Percentiles rank a stretch among this genome's conserved stretches.
These are phyloP conservation scores for Mycena vitilis DNA, from an alignment of 768 basidiomycete species.

Conservation along the genomic window DNA sequence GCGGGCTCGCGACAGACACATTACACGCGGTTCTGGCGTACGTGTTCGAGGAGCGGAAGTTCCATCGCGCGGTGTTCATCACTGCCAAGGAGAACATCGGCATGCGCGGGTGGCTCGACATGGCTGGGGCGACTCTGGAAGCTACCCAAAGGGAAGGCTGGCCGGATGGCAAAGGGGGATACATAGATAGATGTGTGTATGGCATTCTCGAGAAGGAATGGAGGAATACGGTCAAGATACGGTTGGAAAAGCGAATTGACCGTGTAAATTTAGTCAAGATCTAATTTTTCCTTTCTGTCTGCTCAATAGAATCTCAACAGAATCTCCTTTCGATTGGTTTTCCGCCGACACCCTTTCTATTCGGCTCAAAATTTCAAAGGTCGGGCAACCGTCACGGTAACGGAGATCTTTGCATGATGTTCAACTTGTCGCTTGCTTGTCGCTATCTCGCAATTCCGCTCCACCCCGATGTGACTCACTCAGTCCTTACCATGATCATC, in stretches of 20 bases:
- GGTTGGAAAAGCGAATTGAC: constrained; percentile 18
- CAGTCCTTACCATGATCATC: neutral
- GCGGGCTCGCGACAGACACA: constrained; percentile 56
- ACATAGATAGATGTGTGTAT: constrained; percentile 53
- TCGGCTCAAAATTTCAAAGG: too few species aligned
- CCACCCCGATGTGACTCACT: neutral
- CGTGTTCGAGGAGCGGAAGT: constrained; percentile 54
- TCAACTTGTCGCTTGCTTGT: too few species aligned
- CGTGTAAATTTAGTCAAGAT: too few species aligned
- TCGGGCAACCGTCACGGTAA: too few species aligned
- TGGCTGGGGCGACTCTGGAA: constrained; percentile 52
- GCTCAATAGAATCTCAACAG: too few species aligned
- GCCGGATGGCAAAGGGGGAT: constrained; percentile 50
- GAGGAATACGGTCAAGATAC: constrained; percentile 44
- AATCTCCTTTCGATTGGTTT: too few species aligned
- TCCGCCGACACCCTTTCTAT: too few species aligned
- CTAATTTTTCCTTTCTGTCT: too few species aligned
- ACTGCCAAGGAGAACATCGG: constrained; percentile 54
- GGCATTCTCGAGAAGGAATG: constrained; percentile 58
- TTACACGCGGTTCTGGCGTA: constrained; percentile 54
- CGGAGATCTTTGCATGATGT: too few species aligned
- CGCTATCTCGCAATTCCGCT: neutral
- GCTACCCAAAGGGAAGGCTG: constrained; percentile 52
- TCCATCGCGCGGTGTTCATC: constrained; percentile 57
- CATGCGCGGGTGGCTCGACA: constrained; percentile 63